Conservation (phyloP, 2,329 filamentous ascomycete species). For the Monilinia aucupariae region DNA sequence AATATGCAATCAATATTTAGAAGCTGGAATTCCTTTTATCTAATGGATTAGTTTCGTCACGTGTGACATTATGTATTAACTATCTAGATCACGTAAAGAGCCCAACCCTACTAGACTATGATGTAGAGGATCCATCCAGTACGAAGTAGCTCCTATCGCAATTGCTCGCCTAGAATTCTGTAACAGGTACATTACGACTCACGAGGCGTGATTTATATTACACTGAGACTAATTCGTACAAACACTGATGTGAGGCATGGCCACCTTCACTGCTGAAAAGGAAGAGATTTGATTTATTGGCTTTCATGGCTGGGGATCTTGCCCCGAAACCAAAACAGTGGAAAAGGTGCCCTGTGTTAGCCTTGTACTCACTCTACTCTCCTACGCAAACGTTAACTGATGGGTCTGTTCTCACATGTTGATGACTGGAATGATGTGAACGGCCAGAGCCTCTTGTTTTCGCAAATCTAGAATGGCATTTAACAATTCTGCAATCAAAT, state of each 20-base stretch:
- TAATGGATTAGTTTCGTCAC: no score
- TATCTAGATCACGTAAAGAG: no score
- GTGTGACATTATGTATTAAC: no score
- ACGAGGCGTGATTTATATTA: background rate
- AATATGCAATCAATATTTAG: no score
- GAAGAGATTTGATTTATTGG: background rate
- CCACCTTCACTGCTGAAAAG: background rate
- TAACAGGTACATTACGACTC: background rate
- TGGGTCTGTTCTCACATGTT: no score
- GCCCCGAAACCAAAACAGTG: slow-evolving; percentile 11
- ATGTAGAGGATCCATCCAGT: background rate
- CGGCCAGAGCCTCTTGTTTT: no score
- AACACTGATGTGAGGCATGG: slow-evolving; percentile 1
- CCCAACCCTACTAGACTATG: background rate
- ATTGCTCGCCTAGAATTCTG: background rate
- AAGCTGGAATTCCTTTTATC: no score
- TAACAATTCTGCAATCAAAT: no score
- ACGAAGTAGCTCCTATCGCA: background rate
- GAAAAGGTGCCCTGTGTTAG: slow-evolving; percentile 5
- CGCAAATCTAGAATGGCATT: no score
- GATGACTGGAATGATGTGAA: no score
- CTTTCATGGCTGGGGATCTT: slow-evolving; percentile 4
- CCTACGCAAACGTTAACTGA: no score
- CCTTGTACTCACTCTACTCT: background rate
- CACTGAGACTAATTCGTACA: background rate